phyloP scores from a whole-genome alignment of 176 grass and related monocot species.

The Triticum dicoccoides region DNA sequence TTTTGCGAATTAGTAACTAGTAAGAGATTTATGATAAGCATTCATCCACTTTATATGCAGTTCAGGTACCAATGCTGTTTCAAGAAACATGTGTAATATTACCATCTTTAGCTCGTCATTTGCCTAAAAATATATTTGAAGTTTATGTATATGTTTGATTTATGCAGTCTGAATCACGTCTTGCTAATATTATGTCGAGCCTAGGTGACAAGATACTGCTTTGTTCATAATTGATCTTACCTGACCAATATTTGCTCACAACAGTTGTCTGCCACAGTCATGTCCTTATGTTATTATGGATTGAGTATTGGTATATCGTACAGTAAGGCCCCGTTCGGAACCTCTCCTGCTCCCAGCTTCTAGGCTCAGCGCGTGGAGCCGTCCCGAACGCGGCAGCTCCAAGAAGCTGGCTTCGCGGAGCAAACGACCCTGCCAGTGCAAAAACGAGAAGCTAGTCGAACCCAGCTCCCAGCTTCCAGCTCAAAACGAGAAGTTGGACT shows the following conservation, averaged over 20 bases:
- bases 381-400: too few relatives aligned
- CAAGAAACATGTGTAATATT: background rate
- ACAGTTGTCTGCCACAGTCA: background rate
- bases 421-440: too few relatives aligned
- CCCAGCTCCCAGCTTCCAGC: too few relatives aligned
- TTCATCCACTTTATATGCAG: background rate
- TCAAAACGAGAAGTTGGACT: too few relatives aligned
- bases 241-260: background rate
- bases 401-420: too few relatives aligned
- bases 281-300: background rate
- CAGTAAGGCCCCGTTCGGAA: background rate
- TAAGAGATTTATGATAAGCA: background rate
- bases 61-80: background rate
- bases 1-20: background rate
- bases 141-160: too few relatives aligned
- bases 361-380: too few relatives aligned
- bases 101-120: background rate
- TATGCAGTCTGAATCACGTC: background rate
- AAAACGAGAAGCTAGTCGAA: too few relatives aligned
- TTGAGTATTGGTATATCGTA: background rate
- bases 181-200: background rate
- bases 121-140: too few relatives aligned
- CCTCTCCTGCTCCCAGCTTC: too few relatives aligned
- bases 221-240: background rate
- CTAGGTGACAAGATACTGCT: background rate